Evolutionary conservation across 441 rosid species (phyloP).

Genomic region (Gossypium lobatum): DNA sequence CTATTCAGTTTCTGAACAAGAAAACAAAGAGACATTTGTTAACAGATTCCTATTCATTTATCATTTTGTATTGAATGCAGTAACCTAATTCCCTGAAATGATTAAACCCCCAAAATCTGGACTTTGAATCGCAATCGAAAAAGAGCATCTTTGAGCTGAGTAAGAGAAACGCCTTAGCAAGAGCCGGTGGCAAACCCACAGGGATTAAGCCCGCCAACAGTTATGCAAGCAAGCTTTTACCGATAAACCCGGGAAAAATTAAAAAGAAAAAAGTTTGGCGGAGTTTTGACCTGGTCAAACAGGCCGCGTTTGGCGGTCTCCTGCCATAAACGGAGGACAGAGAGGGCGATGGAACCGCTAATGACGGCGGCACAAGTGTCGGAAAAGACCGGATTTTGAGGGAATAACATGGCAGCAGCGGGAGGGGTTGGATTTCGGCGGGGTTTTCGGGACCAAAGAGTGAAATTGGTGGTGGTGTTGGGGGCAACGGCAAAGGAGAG

Average conservation of each 20-base stretch:
- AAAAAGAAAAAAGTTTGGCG: neutral
- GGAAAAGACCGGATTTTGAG: slow-evolving; percentile 42
- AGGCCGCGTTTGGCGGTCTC: slow-evolving; percentile 62
- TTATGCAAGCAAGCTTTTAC: neutral
- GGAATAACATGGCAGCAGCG: slow-evolving; percentile 40
- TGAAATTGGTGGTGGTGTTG: neutral
- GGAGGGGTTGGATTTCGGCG: slow-evolving; percentile 19
- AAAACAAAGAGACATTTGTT: slow-evolving; percentile 1
- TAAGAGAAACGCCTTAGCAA: slow-evolving; percentile 3
- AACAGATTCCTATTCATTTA: neutral
- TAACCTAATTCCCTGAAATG: neutral
- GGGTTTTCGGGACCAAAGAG: slow-evolving; percentile 12
- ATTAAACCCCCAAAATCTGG: neutral
- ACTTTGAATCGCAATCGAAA: neutral
- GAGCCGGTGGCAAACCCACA: neutral
- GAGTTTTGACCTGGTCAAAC: slow-evolving; percentile 50
- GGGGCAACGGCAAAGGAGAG: slow-evolving; percentile 6
- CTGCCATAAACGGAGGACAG: slow-evolving; percentile 50
- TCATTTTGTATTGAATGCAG: neutral
- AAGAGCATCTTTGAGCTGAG: neutral
- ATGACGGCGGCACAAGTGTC: slow-evolving; percentile 48
- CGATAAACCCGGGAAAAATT: neutral
- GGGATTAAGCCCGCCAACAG: neutral
- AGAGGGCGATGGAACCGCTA: slow-evolving; percentile 41
- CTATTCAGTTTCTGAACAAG: slow-evolving; percentile 61